Percentiles rank a stretch among this genome's conserved stretches.
These are phyloP conservation scores for Logfia minima DNA, from an alignment of 129 eudicot species.

Conservation along the genomic window DNA sequence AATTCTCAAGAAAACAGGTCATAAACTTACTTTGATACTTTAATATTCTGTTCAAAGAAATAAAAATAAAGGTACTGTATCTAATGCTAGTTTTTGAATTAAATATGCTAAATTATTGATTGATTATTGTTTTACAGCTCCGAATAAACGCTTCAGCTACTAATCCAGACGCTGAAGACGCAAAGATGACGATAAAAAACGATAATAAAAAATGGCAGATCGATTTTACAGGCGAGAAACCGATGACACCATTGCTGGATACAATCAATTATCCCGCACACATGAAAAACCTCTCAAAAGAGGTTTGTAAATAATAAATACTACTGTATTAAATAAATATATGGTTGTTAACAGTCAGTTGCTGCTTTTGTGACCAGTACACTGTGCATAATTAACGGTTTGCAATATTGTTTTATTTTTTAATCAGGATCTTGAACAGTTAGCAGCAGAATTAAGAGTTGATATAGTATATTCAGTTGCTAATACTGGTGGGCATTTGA, in stretches of 20 bases:
- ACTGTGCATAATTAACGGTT: conserved; percentile 13
- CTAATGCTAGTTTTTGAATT: background rate
- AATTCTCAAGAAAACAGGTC: conserved; percentile 50
- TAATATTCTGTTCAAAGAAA: background rate
- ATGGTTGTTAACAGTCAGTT: conserved; percentile 18
- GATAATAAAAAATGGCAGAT: conserved; percentile 54
- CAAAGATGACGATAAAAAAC: conserved; percentile 42
- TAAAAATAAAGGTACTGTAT: too few species aligned
- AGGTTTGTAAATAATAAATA: conserved; percentile 32
- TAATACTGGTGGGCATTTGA: conserved; percentile 76
- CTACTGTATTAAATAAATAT: too few species aligned
- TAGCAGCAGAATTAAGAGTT: conserved; percentile 76
- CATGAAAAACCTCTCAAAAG: conserved; percentile 70
- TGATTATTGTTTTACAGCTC: conserved; percentile 35
- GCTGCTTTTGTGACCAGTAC: conserved; percentile 25
- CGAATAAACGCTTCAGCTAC: conserved; percentile 49
- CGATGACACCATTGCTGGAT: conserved; percentile 67
- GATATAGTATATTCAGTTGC: conserved; percentile 69
- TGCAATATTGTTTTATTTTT: background rate
- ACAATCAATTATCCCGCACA: conserved; percentile 71
- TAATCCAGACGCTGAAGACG: conserved; percentile 46
- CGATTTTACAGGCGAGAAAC: conserved; percentile 68
- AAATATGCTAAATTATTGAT: background rate
- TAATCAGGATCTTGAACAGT: conserved; percentile 73
- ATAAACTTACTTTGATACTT: background rate